A percentile compares a stretch with the other conserved stretches of the same genome.
phyloP scores from a whole-genome alignment of 345 rosid genomes.

The Salix arbutifolia region DNA sequence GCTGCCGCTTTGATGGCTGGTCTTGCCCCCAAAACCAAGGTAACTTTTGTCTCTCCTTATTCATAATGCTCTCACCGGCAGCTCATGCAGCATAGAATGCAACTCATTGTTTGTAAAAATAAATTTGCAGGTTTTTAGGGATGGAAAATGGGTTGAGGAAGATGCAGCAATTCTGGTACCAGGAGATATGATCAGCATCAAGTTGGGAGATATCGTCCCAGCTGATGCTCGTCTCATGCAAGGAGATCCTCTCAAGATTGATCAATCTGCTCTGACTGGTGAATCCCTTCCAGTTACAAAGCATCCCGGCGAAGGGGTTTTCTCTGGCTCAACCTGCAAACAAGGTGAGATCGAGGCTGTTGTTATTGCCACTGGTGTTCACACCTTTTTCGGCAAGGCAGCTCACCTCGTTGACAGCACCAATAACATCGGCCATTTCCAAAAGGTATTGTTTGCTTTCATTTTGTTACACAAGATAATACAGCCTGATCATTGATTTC shows the following conservation, averaged over 20 bases:
- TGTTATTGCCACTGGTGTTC: conserved; percentile 89
- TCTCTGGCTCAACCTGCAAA: conserved; percentile 92
- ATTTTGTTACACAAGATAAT: not conserved
- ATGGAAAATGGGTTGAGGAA: conserved; percentile 75
- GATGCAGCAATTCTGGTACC: conserved; percentile 86
- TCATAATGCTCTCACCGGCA: not conserved
- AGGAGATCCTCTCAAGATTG: conserved; percentile 89
- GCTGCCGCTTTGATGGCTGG: conserved; percentile 97
- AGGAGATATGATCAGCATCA: conserved; percentile 82
- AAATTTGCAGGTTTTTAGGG: conserved; percentile 58
- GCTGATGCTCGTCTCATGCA: conserved; percentile 93
- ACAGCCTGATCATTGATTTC: not conserved
- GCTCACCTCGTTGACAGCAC: conserved; percentile 95
- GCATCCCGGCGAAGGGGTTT: conserved; percentile 63
- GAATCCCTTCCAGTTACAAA: conserved; percentile 82
- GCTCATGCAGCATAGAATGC: not conserved
- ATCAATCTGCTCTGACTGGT: conserved; percentile 88
- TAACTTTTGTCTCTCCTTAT: conserved; percentile 2
- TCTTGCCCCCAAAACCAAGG: conserved; percentile 90
- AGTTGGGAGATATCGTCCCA: conserved; percentile 83
- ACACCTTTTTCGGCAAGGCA: conserved; percentile 95
- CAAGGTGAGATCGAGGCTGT: conserved; percentile 95
- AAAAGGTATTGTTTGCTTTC: conserved; percentile 41
- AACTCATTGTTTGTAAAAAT: not conserved
- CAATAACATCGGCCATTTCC: conserved; percentile 92